Evolutionary conservation across 306 rosid genomes (phyloP).

Genomic region (Nissolia schottii): DNA sequence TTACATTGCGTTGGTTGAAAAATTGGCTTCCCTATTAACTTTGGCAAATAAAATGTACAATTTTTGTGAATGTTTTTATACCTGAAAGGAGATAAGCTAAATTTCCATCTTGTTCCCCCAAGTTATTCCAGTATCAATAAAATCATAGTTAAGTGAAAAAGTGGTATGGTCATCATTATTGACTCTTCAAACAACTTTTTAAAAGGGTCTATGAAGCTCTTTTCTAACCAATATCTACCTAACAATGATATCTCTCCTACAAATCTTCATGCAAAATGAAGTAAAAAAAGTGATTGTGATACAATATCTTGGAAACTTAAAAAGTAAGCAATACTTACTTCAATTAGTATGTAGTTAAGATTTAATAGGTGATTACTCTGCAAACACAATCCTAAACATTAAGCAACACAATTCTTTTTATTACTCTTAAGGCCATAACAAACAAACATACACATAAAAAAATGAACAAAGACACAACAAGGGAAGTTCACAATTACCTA

Average conservation of each 20-base stretch:
- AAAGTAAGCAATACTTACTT: no score
- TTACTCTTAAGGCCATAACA: conserved; percentile 14
- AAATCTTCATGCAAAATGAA: no score
- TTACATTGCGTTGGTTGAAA: not conserved
- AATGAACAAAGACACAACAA: not conserved
- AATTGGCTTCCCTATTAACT: not conserved
- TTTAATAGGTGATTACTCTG: no score
- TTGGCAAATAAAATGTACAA: not conserved
- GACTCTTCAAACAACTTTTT: not conserved
- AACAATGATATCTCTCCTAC: no score
- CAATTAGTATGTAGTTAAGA: no score
- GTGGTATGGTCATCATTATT: not conserved
- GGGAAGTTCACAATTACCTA: conserved; percentile 17
- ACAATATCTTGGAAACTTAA: no score
- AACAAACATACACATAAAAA: not conserved
- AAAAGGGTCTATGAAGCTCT: conserved; percentile 8
- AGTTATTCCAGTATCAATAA: not conserved
- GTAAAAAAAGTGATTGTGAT: no score
- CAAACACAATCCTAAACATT: conserved; percentile 5
- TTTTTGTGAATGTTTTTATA: not conserved
- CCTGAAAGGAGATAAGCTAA: not conserved
- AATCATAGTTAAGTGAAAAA: not conserved
- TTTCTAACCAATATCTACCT: not conserved
- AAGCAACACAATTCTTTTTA: conserved; percentile 2
- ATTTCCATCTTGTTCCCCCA: not conserved